Base-by-base conservation (phyloP, 148 eudicot species). In the Polygonum maritimum region DNA sequence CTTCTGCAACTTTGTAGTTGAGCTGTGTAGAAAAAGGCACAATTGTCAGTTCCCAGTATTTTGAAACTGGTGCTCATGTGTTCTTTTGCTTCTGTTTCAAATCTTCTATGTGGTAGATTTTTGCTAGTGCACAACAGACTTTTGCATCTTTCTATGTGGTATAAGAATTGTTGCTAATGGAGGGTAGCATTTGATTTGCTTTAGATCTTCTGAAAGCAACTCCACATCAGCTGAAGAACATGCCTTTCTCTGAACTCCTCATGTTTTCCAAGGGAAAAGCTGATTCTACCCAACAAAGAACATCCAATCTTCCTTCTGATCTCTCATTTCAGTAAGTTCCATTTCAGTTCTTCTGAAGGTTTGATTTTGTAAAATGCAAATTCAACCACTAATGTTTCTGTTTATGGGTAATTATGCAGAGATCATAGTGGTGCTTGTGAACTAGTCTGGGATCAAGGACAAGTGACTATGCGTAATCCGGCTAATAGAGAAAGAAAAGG, bases 201-300 rank as follows among this genome's bases (percentile, higher is more conserved):
- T 78, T 58, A 79, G 71, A 39, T 62, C 63, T 36, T 13, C 72
- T 77, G 79, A 75, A 62, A 63, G 48, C 81, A 79, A 69, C 84
- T 52, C 75, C 75, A 47, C 19, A 40, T 40, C 69, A 74, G 73
- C 70, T 44, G n/a, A 31, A 45, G 44, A 84, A 49, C 80, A 92
- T 95, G 99, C 94, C 99, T 82, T 86, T 92, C 71, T 83, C 98
- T 76, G 98, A 92, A 78, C 84, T 91, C 2, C 80, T 87, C 78
- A 82, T 83, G 78, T 79, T 88, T 89, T 80, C 82, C 48, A 79
- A 78, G 70, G 90, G 90, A 76, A 83, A 89, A 60, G 62, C 78
- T 77, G 92, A 90, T 76, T 77, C 88, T 67, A 71, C 78, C 48
- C 91, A 90, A 48, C 86, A 80, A 35, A 89, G 67, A 77, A 51